Conservation (phyloP, 495 filamentous ascomycete genomes). For the Copromyces sp. region DNA sequence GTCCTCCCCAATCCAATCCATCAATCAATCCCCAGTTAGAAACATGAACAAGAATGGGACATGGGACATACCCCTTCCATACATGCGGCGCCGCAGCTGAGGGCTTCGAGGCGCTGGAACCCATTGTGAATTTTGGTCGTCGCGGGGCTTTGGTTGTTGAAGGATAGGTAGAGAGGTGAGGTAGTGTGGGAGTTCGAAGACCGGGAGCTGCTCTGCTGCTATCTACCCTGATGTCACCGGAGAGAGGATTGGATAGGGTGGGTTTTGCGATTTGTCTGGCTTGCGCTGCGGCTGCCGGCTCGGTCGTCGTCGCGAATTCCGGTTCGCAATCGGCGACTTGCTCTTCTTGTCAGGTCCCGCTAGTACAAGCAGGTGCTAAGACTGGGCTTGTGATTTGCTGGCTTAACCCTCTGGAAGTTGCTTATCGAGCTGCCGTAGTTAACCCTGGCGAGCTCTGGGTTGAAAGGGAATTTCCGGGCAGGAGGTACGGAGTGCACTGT, state of each 20-base stretch:
- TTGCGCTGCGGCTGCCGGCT: neutral
- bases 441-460: neutral
- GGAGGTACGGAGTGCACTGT: neutral
- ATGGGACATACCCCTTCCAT: slow-evolving; percentile 36
- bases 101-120: slow-evolving; percentile 41
- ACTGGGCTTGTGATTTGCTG: neutral
- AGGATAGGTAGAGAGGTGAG: neutral
- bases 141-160: neutral
- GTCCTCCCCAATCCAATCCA: neutral
- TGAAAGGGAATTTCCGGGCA: neutral
- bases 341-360: neutral
- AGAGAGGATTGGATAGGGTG: neutral
- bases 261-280: neutral
- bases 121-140: slow-evolving; percentile 25
- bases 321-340: neutral
- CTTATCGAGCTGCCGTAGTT: neutral
- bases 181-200: neutral
- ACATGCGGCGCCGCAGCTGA: slow-evolving; percentile 30
- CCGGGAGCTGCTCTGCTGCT: neutral
- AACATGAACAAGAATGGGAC: neutral
- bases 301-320: neutral
- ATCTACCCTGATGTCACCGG: neutral
- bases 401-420: neutral
- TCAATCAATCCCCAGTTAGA: neutral
- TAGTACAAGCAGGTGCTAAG: neutral